Percentiles rank a stretch among this genome's conserved stretches.
phyloP scores from a whole-genome alignment of 1,284 basidiomycete species.

The Tylopilus sp. region DNA sequence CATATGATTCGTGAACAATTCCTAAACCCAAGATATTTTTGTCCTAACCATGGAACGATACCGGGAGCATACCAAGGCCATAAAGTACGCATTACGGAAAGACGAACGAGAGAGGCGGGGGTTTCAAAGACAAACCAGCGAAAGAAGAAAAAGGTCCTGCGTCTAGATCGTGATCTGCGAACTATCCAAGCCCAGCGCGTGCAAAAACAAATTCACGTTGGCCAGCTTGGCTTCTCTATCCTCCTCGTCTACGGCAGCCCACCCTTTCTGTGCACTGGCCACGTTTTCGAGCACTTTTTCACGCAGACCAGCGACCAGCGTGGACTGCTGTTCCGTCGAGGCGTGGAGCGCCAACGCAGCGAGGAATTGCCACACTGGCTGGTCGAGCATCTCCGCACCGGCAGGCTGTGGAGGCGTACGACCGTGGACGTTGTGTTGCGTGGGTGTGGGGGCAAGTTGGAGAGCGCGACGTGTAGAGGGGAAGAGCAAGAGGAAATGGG shows the following conservation, averaged over 20 bases:
- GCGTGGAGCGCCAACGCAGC: conserved; percentile 87
- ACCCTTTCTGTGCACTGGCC: conserved; percentile 70
- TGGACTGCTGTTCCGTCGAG: conserved; percentile 78
- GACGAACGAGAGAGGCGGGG: neutral
- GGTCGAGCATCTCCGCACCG: conserved; percentile 84
- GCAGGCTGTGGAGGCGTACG: conserved; percentile 39
- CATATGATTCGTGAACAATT: conserved; percentile 15
- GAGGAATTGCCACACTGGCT: conserved; percentile 90
- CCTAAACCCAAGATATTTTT: conserved; percentile 22
- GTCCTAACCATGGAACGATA: conserved; percentile 19
- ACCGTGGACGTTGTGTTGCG: conserved; percentile 28
- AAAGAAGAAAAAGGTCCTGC: neutral
- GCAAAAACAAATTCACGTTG: conserved; percentile 84
- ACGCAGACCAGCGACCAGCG: conserved; percentile 81
- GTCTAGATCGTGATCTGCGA: conserved; percentile 68
- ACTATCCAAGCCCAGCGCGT: conserved; percentile 81
- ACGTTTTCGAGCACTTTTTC: conserved; percentile 93
- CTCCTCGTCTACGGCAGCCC: conserved; percentile 61
- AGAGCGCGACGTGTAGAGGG: conserved; percentile 79
- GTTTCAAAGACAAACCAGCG: neutral
- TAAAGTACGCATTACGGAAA: conserved; percentile 8
- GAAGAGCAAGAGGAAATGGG: conserved; percentile 79
- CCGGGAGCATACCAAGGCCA: conserved; percentile 5
- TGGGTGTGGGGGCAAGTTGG: conserved; percentile 38
- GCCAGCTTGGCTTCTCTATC: conserved; percentile 64